phyloP scores from a whole-genome alignment of 176 grass and related monocot species.

The Lolium rigidum region DNA sequence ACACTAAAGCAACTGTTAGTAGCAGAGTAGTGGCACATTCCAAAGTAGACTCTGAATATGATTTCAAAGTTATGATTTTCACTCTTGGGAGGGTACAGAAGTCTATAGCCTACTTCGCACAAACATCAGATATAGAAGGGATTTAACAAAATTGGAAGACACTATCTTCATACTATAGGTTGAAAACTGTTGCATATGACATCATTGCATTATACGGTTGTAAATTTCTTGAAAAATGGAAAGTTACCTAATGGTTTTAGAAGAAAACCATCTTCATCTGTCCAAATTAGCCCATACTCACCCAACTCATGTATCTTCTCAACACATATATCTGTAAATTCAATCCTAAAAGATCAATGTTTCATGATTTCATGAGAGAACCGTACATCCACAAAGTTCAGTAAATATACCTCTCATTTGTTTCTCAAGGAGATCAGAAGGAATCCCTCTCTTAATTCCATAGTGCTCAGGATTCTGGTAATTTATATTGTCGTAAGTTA shows the following conservation, averaged over 20 bases:
- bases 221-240: slow-evolving; percentile 32
- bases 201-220: not conserved
- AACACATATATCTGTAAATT: slow-evolving; percentile 85
- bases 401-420: slow-evolving; percentile 75
- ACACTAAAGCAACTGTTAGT: slow-evolving; percentile 17
- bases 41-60: slow-evolving; percentile 14
- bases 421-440: slow-evolving; percentile 68
- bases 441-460: slow-evolving; percentile 72
- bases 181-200: slow-evolving; percentile 22
- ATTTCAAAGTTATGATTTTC: not conserved
- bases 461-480: slow-evolving; percentile 94
- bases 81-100: not conserved
- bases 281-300: slow-evolving; percentile 89
- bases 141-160: not conserved
- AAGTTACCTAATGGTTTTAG: slow-evolving; percentile 84
- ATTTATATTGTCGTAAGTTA: slow-evolving; percentile 42
- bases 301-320: slow-evolving; percentile 81
- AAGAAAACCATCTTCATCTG: slow-evolving; percentile 84
- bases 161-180: not conserved
- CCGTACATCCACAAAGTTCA: slow-evolving; percentile 5
- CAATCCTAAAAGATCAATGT: slow-evolving; percentile 36
- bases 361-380: slow-evolving; percentile 43
- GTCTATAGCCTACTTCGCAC: slow-evolving; percentile 9
- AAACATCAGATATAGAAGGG: slow-evolving; percentile 1
- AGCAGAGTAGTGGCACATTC: not conserved